These are phyloP conservation scores for Huntiella omanensis DNA, from an alignment of 2,329 filamentous ascomycete genomes.

Conservation along the genomic window DNA sequence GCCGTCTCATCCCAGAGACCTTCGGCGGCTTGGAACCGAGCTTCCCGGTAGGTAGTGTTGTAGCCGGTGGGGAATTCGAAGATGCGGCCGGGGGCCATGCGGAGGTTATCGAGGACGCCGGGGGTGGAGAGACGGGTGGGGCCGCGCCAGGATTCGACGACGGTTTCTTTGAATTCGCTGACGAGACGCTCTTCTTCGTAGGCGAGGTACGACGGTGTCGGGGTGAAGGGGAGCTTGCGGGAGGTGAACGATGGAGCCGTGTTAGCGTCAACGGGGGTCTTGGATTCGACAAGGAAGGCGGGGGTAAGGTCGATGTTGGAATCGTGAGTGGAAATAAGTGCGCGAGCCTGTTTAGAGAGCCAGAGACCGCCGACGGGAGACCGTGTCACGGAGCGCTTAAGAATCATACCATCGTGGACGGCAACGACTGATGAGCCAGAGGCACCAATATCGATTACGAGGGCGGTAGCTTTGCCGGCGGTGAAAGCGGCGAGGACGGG, in stretches of 20 bases:
- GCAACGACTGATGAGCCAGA: conserved; percentile 77
- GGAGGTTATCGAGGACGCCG: conserved; percentile 61
- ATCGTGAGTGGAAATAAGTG: conserved; percentile 45
- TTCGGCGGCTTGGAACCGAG: conserved; percentile 73
- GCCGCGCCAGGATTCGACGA: conserved; percentile 83
- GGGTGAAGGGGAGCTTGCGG: conserved; percentile 44
- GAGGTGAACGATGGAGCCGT: conserved; percentile 59
- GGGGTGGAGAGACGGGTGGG: conserved; percentile 45
- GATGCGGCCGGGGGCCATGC: conserved; percentile 56
- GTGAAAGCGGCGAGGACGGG: conserved; percentile 84
- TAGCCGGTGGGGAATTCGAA: conserved; percentile 96
- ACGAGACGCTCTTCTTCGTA: conserved; percentile 86
- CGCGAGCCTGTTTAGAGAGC: conserved; percentile 73
- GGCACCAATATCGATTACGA: conserved; percentile 83
- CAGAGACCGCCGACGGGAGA: conserved; percentile 78
- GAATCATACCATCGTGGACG: conserved; percentile 82
- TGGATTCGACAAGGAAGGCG: conserved; percentile 73
- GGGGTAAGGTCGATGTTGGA: conserved; percentile 58
- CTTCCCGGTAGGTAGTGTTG: conserved; percentile 84
- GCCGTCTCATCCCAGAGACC: conserved; percentile 78
- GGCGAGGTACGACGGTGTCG: conserved; percentile 52
- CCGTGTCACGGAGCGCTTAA: conserved; percentile 75
- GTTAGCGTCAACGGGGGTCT: conserved; percentile 73
- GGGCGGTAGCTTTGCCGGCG: conserved; percentile 76
- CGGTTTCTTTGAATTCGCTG: conserved; percentile 93